A percentile compares a stretch with the other conserved stretches of the same genome.
These are phyloP conservation scores for Cystofilobasidium ferigula DNA, from an alignment of 768 basidiomycete genomes.

Conservation along the genomic window DNA sequence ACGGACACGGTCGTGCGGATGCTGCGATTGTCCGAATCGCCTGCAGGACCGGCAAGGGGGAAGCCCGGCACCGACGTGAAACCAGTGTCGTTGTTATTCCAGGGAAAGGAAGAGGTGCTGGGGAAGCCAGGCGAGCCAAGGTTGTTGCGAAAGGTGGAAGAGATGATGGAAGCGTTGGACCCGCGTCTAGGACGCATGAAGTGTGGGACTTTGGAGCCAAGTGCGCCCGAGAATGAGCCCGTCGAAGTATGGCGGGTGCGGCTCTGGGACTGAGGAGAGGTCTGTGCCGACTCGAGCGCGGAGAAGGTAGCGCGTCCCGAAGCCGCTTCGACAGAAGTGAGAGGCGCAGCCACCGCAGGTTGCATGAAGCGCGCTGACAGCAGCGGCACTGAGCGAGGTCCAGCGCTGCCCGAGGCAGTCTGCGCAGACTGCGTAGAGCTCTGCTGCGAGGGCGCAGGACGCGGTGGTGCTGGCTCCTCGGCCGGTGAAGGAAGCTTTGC, in stretches of 20 bases:
- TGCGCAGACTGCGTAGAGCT: not conserved
- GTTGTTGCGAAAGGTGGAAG: not conserved
- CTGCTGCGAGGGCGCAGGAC: not conserved
- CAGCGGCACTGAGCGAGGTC: not conserved
- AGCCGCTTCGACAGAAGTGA: conserved; percentile 12
- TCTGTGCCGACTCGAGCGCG: not conserved
- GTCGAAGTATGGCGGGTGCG: conserved; percentile 10
- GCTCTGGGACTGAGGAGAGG: not conserved
- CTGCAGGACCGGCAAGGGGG: not conserved
- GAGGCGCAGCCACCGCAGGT: conserved; percentile 17
- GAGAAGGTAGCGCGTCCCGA: conserved; percentile 16
- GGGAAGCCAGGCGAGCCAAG: not conserved
- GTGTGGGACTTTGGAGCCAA: not conserved
- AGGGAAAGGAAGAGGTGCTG: not conserved
- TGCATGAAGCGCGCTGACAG: not conserved
- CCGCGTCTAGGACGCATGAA: not conserved
- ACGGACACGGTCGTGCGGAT: not conserved
- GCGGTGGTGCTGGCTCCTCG: not conserved
- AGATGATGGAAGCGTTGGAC: not conserved
- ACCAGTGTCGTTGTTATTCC: not conserved
- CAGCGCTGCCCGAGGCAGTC: not conserved
- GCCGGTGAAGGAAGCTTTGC: not conserved
- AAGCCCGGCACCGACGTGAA: conserved; percentile 5
- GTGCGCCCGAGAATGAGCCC: not conserved
- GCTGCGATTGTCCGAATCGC: conserved; percentile 13